These are phyloP conservation scores for Phytophthora cactorum DNA, from an alignment of 352 stramenopile species.

Conservation along the genomic window DNA sequence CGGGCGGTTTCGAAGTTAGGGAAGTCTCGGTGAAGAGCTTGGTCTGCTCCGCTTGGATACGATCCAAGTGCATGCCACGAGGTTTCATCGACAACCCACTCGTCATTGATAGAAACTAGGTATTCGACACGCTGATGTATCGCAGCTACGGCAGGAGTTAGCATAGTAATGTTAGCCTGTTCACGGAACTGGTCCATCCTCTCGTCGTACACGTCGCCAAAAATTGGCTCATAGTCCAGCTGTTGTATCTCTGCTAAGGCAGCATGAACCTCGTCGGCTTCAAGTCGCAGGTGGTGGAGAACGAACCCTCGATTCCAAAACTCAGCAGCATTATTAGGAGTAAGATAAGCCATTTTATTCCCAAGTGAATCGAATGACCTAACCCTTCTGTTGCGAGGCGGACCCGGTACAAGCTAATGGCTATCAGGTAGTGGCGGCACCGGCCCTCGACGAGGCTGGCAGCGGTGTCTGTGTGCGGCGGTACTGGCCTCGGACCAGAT, in stretches of 20 bases:
- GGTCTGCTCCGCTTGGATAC: neutral
- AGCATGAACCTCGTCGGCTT: neutral
- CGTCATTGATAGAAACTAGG: neutral
- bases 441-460: neutral
- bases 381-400: neutral
- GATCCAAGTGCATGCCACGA: neutral
- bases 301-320: neutral
- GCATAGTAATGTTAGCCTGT: neutral
- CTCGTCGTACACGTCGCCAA: neutral
- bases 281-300: neutral
- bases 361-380: neutral
- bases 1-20: neutral
- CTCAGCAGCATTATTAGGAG: neutral
- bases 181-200: neutral
- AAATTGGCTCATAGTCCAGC: neutral
- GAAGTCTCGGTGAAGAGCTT: neutral
- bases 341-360: neutral
- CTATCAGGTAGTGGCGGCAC: neutral
- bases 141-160: neutral
- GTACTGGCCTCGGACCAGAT: too few relatives aligned
- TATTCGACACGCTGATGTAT: neutral
- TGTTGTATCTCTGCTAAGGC: neutral
- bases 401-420: too few relatives aligned
- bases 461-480: too few relatives aligned
- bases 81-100: neutral